Evolutionary conservation across 2,329 filamentous ascomycete genomes (phyloP).

Genomic region (Beauveria rudraprayagi): DNA sequence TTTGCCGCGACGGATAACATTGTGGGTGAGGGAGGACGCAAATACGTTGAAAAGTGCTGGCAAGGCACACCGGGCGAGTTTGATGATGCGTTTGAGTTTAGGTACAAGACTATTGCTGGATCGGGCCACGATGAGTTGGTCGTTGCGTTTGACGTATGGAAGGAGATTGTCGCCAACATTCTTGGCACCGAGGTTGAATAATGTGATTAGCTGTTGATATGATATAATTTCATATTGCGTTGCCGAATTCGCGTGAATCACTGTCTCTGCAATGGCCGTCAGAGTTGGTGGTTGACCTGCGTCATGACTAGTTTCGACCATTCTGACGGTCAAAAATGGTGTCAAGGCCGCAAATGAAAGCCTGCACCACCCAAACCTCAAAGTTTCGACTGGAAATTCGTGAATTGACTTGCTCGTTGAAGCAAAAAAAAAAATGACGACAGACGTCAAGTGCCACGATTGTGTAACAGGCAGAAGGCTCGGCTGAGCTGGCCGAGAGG

Average conservation of each 20-base stretch:
- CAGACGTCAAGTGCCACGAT: neutral
- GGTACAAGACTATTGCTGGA: neutral
- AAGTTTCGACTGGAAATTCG: too few species aligned
- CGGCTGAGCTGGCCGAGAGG: neutral
- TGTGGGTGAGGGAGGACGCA: slow-evolving; percentile 3
- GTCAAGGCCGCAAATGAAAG: too few species aligned
- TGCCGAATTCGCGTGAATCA: neutral
- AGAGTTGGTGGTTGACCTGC: neutral
- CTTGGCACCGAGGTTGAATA: neutral
- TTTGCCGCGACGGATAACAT: slow-evolving; percentile 9
- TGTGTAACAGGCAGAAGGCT: neutral
- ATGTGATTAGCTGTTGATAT: neutral
- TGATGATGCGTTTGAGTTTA: slow-evolving; percentile 3
- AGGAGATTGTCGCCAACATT: slow-evolving; percentile 1
- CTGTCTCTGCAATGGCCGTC: neutral
- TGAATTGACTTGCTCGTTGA: neutral
- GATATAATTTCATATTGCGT: neutral
- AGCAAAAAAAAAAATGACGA: too few species aligned
- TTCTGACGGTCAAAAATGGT: neutral
- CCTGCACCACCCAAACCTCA: neutral
- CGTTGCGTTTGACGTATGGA: slow-evolving; percentile 2
- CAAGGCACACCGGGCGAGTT: neutral
- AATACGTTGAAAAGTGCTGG: slow-evolving; percentile 9
- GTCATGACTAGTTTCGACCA: neutral
- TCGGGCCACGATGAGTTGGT: slow-evolving; percentile 8